Conservation (phyloP, 257 asterid species). For the Nicotiana undulata region DNA sequence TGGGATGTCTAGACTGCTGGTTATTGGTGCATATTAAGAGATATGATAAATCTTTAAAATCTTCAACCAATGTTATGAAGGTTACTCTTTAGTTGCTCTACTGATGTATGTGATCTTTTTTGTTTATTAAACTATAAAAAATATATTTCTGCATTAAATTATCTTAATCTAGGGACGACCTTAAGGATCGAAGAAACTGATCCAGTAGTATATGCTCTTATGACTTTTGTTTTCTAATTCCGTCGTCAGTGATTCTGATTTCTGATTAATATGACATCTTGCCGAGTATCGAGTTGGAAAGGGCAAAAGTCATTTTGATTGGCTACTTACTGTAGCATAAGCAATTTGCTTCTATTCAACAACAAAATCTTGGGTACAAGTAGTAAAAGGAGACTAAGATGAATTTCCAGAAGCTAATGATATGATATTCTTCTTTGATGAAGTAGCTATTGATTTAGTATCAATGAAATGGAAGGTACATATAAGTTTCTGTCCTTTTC, state of each 20-base stretch:
- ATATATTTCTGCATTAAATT: not conserved
- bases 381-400: not conserved
- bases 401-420: not conserved
- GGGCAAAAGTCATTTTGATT: not conserved
- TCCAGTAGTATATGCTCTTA: not conserved
- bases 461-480: not conserved
- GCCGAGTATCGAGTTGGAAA: not conserved
- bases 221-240: not conserved
- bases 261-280: conserved; percentile 1
- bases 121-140: not conserved
- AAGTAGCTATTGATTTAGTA: not conserved
- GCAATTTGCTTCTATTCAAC: not conserved
- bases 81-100: not conserved
- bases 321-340: not conserved
- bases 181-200: not conserved
- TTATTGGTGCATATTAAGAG: conserved; percentile 2
- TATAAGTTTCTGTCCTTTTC: not conserved
- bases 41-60: not conserved
- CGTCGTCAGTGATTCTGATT: not conserved
- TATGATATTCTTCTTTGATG: not conserved
- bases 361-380: not conserved
- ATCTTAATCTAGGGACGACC: not conserved
- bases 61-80: not conserved
- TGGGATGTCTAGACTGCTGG: not conserved
- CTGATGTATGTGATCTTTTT: not conserved